Conservation (phyloP, 2,329 filamentous ascomycete genomes). For the Penicillium sp. region DNA sequence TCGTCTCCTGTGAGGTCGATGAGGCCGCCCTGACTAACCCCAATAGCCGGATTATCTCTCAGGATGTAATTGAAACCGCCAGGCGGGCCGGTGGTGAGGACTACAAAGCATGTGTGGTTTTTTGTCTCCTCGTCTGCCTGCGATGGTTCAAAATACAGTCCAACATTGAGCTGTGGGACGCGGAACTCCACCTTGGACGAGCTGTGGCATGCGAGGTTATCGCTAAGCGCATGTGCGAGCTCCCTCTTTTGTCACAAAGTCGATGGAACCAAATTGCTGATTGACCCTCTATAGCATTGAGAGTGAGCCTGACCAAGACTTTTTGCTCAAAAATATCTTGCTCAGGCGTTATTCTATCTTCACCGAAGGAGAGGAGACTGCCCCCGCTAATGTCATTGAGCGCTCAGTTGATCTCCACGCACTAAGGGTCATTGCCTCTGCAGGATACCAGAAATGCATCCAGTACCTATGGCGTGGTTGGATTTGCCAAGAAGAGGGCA, state of each 20-base stretch:
- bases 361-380: slow-evolving; percentile 68
- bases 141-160: slow-evolving; percentile 81
- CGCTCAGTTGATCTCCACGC: slow-evolving; percentile 92
- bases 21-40: slow-evolving; percentile 72
- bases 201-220: slow-evolving; percentile 87
- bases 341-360: slow-evolving; percentile 87
- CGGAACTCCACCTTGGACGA: slow-evolving; percentile 76
- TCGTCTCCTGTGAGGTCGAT: slow-evolving; percentile 87
- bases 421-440: slow-evolving; percentile 82
- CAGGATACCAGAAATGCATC: slow-evolving; percentile 95
- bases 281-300: slow-evolving; percentile 67
- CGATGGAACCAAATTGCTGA: not conserved
- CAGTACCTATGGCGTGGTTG: slow-evolving; percentile 91
- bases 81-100: slow-evolving; percentile 77
- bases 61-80: slow-evolving; percentile 75
- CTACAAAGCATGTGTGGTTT: slow-evolving; percentile 78
- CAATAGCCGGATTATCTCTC: slow-evolving; percentile 83
- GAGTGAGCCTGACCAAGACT: slow-evolving; percentile 73
- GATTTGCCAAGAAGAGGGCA: slow-evolving; percentile 93
- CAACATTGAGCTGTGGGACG: slow-evolving; percentile 83
- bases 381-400: slow-evolving; percentile 85
- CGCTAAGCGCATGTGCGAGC: slow-evolving; percentile 68
- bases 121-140: slow-evolving; percentile 73
- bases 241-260: not conserved
- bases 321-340: slow-evolving; percentile 77